Conservation (phyloP, 2,329 filamentous ascomycete genomes). For the Westerdykella sp. region DNA sequence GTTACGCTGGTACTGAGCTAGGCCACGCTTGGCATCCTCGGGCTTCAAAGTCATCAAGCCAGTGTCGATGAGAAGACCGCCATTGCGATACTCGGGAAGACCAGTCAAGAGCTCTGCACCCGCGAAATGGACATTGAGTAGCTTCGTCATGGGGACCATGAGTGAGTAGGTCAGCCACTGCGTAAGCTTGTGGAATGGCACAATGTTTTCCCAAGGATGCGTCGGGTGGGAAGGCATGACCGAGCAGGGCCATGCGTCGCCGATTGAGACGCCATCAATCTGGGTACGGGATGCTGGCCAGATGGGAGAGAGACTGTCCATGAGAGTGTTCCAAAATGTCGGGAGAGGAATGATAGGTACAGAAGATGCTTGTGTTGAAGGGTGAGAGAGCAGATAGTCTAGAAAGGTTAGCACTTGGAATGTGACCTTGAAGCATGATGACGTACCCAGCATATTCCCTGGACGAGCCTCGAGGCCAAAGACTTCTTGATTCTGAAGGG, state of each 20-base stretch:
- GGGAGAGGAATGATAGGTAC: conserved; percentile 81
- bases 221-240: conserved; percentile 71
- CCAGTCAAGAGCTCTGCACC: conserved; percentile 81
- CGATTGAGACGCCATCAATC: conserved; percentile 79
- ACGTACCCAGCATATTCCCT: conserved; percentile 85
- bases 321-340: conserved; percentile 84
- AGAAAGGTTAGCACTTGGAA: conserved; percentile 10
- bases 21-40: conserved; percentile 62
- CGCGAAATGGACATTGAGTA: conserved; percentile 74
- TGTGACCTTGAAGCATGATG: background rate
- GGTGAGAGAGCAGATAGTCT: conserved; percentile 92
- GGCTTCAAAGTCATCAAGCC: conserved; percentile 72
- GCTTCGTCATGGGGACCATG: conserved; percentile 80
- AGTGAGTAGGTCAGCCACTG: conserved; percentile 94
- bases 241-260: conserved; percentile 89
- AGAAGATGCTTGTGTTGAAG: conserved; percentile 80
- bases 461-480: conserved; percentile 81
- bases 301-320: conserved; percentile 77
- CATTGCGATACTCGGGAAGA: conserved; percentile 87
- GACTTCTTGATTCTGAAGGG: conserved; percentile 71
- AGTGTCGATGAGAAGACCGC: conserved; percentile 79
- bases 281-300: conserved; percentile 84
- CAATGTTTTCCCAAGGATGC: conserved; percentile 70
- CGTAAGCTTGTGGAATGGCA: conserved; percentile 89
- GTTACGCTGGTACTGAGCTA: conserved; percentile 64